Percentiles rank a stretch among this genome's conserved stretches.
Conservation (phyloP, 2,329 filamentous ascomycete genomes). For the Sphaerulina vaccinii region DNA sequence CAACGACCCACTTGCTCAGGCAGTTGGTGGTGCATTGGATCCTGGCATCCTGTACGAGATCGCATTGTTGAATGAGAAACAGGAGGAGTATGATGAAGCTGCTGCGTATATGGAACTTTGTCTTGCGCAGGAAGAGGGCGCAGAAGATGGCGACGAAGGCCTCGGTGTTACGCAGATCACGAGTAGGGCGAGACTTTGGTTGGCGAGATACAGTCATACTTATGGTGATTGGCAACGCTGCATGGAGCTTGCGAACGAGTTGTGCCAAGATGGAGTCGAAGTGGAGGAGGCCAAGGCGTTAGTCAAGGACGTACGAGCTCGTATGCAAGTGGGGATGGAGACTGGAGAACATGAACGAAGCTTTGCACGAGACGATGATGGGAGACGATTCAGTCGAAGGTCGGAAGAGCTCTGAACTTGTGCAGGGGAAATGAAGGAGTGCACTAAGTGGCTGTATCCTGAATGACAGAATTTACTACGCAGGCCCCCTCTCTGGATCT, state of each 20-base stretch:
- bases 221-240: slow-evolving; percentile 73
- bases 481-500: too few relatives aligned
- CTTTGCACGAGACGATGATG: too few relatives aligned
- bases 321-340: slow-evolving; percentile 52
- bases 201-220: slow-evolving; percentile 77
- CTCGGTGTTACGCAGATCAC: slow-evolving; percentile 89
- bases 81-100: slow-evolving; percentile 75
- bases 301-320: slow-evolving; percentile 78
- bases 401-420: slow-evolving; percentile 12
- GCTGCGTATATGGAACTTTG: slow-evolving; percentile 95
- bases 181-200: slow-evolving; percentile 89
- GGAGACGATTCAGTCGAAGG: slow-evolving; percentile 2
- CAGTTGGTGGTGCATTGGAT: slow-evolving; percentile 65
- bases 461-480: too few relatives aligned
- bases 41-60: slow-evolving; percentile 90
- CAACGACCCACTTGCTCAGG: slow-evolving; percentile 47
- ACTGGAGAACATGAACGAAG: slow-evolving; percentile 1
- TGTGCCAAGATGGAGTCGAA: slow-evolving; percentile 94
- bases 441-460: too few relatives aligned
- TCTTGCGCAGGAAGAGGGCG: slow-evolving; percentile 83
- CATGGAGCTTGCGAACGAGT: slow-evolving; percentile 78
- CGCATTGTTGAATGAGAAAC: slow-evolving; percentile 79
- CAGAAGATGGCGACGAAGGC: slow-evolving; percentile 49
- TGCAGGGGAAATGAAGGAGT: too few relatives aligned
- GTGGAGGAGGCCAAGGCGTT: slow-evolving; percentile 96